Evolutionary conservation across 2,329 filamentous ascomycete genomes (phyloP), one percentile per base, ranked within the genome.

Genomic region (Helminthosporium solani): DNA sequence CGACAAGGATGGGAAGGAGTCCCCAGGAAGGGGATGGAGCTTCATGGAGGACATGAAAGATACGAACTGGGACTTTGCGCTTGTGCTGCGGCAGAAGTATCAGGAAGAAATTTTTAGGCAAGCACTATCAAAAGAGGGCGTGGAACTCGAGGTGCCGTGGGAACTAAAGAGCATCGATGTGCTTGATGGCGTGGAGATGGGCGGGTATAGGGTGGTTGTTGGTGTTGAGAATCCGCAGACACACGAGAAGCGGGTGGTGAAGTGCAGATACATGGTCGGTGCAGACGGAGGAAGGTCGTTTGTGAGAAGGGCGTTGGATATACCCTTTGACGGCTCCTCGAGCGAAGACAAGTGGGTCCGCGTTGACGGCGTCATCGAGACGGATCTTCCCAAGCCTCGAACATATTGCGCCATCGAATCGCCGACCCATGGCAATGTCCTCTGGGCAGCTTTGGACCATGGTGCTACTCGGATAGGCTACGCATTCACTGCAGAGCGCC

Each of bases 71-170:
- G 73, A 78, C 49, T 82, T 79, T 54, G 71, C 73, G 0, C 64
- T 80, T n/a, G 78, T 80, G 1, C 55, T 82, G 42, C 68, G 79
- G 14, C 78, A 82, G 61, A 80, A 77, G 57, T 80, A 78, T 55
- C 75, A 78, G 6, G 78, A 82, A 54, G 74, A 76, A 11, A 75
- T 81, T 33, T 76, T 81, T 41, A 70, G 78, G 33, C 61, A 64
- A n/a, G 64, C 70, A 46, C 39, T 73, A 58, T 62, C 48, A 39
- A 66, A 52, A 38, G 53, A 73, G 23, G 71, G 72, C 16, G 66
- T 70, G 1, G 48, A 61, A 1, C 61, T 74, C 3, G 62, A 70
- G 33, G 58, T 65, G 15, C 68, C 67, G 2, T 60, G 68, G 7
- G 66, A 71, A 46, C 66, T 76, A 35, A 55, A 64, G 3, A 67